A percentile compares a stretch with the other conserved stretches of the same genome.
Conservation (phyloP, 2,329 filamentous ascomycete genomes). For the Escovopsis weberi region DNA sequence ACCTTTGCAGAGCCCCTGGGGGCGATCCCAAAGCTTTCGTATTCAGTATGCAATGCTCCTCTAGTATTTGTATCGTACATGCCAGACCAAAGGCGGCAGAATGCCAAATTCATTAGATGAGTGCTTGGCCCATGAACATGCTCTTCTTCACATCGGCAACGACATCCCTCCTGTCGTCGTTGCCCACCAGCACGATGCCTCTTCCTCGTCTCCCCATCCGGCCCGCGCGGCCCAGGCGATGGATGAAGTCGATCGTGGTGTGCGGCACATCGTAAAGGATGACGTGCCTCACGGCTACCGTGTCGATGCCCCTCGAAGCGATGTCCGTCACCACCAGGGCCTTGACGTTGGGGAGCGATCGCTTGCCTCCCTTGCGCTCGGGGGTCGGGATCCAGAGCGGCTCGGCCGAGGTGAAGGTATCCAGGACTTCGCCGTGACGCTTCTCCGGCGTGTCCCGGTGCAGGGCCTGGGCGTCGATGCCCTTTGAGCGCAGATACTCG, state of each 20-base stretch:
- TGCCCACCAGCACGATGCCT: slow-evolving; percentile 81
- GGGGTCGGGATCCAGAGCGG: slow-evolving; percentile 21
- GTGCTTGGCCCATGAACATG: slow-evolving; percentile 68
- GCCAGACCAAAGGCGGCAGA: too few species aligned
- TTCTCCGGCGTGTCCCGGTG: slow-evolving; percentile 71
- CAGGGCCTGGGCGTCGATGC: slow-evolving; percentile 74
- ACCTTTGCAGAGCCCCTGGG: too few species aligned
- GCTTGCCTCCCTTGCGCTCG: slow-evolving; percentile 21
- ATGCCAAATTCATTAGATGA: slow-evolving; percentile 37
- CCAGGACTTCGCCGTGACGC: slow-evolving; percentile 62
- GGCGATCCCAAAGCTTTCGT: too few species aligned
- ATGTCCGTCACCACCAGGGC: slow-evolving; percentile 92
- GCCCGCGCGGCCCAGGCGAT: slow-evolving; percentile 80
- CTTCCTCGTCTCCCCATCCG: slow-evolving; percentile 84
- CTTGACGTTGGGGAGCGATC: slow-evolving; percentile 60
- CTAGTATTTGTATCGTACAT: too few species aligned
- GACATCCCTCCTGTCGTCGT: slow-evolving; percentile 76
- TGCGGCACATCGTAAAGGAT: slow-evolving; percentile 96
- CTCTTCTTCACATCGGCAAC: slow-evolving; percentile 84
- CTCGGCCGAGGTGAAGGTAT: slow-evolving; percentile 50
- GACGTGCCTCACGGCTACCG: slow-evolving; percentile 77
- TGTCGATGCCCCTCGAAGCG: slow-evolving; percentile 87
- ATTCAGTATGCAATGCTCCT: too few species aligned
- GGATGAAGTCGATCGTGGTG: slow-evolving; percentile 95
- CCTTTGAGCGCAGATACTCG: slow-evolving; percentile 65